These are phyloP conservation scores for Geotrichum citri-aurantii DNA, from an alignment of 1,139 yeast species.

Conservation along the genomic window DNA sequence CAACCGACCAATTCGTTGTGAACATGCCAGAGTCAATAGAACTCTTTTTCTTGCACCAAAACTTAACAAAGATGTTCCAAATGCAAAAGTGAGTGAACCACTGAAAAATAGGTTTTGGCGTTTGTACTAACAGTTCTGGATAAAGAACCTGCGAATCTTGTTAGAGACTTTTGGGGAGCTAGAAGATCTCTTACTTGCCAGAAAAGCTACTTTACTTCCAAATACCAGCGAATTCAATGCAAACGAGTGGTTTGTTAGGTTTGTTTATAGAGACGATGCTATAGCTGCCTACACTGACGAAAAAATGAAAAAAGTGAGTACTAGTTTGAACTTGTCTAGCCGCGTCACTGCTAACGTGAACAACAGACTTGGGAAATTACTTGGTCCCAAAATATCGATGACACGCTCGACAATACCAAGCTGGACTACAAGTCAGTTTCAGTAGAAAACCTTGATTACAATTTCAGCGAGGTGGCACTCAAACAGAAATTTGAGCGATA, in stretches of 20 bases:
- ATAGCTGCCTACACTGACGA: slow-evolving; percentile 66
- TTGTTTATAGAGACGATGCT: slow-evolving; percentile 84
- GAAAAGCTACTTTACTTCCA: slow-evolving; percentile 27
- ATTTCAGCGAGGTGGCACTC: slow-evolving; percentile 12
- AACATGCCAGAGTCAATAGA: slow-evolving; percentile 84
- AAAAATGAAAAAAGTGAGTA: slow-evolving; percentile 11
- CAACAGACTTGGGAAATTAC: slow-evolving; percentile 19
- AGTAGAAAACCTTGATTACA: slow-evolving; percentile 12
- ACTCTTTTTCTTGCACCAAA: slow-evolving; percentile 49
- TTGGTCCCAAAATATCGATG: slow-evolving; percentile 19
- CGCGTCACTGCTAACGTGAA: background rate
- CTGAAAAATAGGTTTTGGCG: no score
- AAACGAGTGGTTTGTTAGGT: slow-evolving; percentile 71
- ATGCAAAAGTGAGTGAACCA: slow-evolving; percentile 6
- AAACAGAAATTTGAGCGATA: slow-evolving; percentile 17
- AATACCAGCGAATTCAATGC: slow-evolving; percentile 22
- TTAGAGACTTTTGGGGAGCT: slow-evolving; percentile 62
- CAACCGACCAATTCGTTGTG: slow-evolving; percentile 78
- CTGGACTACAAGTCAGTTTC: slow-evolving; percentile 17
- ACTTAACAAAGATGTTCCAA: slow-evolving; percentile 6
- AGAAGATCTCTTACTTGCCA: slow-evolving; percentile 50
- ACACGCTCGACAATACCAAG: slow-evolving; percentile 16
- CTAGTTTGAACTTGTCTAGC: background rate
- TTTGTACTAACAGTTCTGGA: background rate
- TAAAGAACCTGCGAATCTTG: slow-evolving; percentile 36